phyloP scores from a whole-genome alignment of 345 rosid genomes.

The Cardamine occulta region DNA sequence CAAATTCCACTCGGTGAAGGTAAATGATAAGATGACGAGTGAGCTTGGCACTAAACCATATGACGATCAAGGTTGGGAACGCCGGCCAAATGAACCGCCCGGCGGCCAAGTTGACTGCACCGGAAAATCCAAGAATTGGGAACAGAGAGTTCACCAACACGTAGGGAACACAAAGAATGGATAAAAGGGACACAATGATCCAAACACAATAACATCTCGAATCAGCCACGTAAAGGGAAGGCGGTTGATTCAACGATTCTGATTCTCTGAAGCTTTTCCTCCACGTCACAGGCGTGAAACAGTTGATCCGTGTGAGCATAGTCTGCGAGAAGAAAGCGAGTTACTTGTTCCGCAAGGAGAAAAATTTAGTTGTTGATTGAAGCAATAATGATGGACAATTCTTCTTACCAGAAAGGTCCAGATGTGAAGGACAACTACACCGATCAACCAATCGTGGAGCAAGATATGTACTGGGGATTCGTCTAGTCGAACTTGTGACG shows the following conservation, averaged over 20 bases:
- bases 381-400: not conserved
- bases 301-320: not conserved
- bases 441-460: constrained; percentile 22
- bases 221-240: constrained; percentile 31
- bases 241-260: not conserved
- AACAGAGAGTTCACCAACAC: constrained; percentile 26
- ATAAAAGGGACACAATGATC: not conserved
- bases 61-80: not conserved
- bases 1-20: constrained; percentile 23
- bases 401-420: constrained; percentile 32
- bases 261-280: constrained; percentile 22
- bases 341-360: not conserved
- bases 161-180: constrained; percentile 24
- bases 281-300: constrained; percentile 11
- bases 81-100: constrained; percentile 26
- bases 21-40: constrained; percentile 1
- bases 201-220: constrained; percentile 19
- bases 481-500: constrained; percentile 16
- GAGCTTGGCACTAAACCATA: constrained; percentile 32
- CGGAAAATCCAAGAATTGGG: constrained; percentile 20
- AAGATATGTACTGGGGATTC: constrained; percentile 19
- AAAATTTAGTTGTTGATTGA: not conserved
- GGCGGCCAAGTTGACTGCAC: not conserved
- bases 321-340: constrained; percentile 1
- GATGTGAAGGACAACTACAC: constrained; percentile 6